A percentile compares a stretch with the other conserved stretches of the same genome.
Evolutionary conservation across 768 basidiomycete genomes (phyloP).

Genomic region (Kondoa subrosea): DNA sequence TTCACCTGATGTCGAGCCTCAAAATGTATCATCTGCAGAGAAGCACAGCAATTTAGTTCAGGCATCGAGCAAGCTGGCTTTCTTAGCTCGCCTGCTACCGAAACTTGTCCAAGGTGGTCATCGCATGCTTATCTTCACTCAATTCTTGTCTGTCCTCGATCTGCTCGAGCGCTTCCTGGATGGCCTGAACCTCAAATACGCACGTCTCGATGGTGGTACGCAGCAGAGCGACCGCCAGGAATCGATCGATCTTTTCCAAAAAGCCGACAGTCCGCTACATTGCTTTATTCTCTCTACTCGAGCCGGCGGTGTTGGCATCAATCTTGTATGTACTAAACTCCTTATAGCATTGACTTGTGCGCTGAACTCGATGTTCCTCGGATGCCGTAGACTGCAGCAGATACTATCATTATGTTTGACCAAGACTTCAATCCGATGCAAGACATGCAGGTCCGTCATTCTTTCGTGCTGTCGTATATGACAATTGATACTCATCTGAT

Average conservation of each 20-base stretch:
- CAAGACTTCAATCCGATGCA: slow-evolving; percentile 97
- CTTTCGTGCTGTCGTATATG: neutral
- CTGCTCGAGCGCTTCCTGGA: slow-evolving; percentile 94
- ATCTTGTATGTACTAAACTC: no score
- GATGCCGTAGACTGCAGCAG: slow-evolving; percentile 76
- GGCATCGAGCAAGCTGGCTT: slow-evolving; percentile 50
- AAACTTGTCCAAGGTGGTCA: slow-evolving; percentile 84
- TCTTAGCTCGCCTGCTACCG: slow-evolving; percentile 66
- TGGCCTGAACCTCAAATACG: slow-evolving; percentile 41
- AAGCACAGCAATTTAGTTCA: slow-evolving; percentile 21
- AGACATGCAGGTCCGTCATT: slow-evolving; percentile 39
- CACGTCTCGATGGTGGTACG: slow-evolving; percentile 55
- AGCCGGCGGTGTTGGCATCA: slow-evolving; percentile 18
- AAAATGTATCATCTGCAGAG: slow-evolving; percentile 7
- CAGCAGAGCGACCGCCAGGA: slow-evolving; percentile 73
- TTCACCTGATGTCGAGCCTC: slow-evolving; percentile 23
- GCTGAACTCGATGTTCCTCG: slow-evolving; percentile 31
- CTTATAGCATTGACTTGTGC: no score
- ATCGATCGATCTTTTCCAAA: slow-evolving; percentile 81
- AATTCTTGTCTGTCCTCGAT: slow-evolving; percentile 99
- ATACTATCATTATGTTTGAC: slow-evolving; percentile 83
- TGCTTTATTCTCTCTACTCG: slow-evolving; percentile 10
- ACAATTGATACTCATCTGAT: neutral
- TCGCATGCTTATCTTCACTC: slow-evolving; percentile 53
- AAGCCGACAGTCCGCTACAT: slow-evolving; percentile 59